phyloP scores from a whole-genome alignment of 2,329 filamentous ascomycete species.

The Colletotrichum sansevieriae region DNA sequence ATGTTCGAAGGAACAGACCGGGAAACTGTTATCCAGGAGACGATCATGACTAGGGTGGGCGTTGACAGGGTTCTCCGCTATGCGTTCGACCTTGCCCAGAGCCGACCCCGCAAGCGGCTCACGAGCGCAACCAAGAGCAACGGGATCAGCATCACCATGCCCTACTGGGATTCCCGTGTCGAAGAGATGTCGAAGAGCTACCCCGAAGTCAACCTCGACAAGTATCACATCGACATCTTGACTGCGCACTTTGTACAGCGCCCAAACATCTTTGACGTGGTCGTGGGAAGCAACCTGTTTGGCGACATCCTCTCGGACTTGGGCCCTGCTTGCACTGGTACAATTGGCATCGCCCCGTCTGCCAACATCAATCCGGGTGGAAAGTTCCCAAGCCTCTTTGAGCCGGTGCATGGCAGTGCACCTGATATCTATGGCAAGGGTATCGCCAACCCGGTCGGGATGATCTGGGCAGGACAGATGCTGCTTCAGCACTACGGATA shows the following conservation, averaged over 20 bases:
- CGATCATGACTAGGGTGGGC: slow-evolving; percentile 72
- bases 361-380: slow-evolving; percentile 74
- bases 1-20: slow-evolving; percentile 70
- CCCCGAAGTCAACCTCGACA: slow-evolving; percentile 71
- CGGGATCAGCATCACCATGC: slow-evolving; percentile 75
- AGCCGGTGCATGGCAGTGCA: slow-evolving; percentile 80
- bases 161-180: slow-evolving; percentile 76
- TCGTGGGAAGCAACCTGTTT: slow-evolving; percentile 73
- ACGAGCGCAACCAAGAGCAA: slow-evolving; percentile 77
- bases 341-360: slow-evolving; percentile 79
- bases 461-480: slow-evolving; percentile 79
- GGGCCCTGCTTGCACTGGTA: slow-evolving; percentile 77
- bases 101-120: slow-evolving; percentile 67
- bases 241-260: slow-evolving; percentile 73
- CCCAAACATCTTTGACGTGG: slow-evolving; percentile 70
- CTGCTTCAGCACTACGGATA: slow-evolving; percentile 75
- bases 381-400: slow-evolving; percentile 69
- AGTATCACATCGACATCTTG: slow-evolving; percentile 78
- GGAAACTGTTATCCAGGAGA: slow-evolving; percentile 73
- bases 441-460: slow-evolving; percentile 79
- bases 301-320: slow-evolving; percentile 79
- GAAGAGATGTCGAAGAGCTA: slow-evolving; percentile 67
- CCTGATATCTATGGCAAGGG: slow-evolving; percentile 81
- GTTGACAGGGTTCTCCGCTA: slow-evolving; percentile 73
- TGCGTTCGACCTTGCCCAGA: slow-evolving; percentile 71